These are phyloP conservation scores for Botrytis sinoallii DNA, from an alignment of 2,329 filamentous ascomycete genomes.

Conservation along the genomic window DNA sequence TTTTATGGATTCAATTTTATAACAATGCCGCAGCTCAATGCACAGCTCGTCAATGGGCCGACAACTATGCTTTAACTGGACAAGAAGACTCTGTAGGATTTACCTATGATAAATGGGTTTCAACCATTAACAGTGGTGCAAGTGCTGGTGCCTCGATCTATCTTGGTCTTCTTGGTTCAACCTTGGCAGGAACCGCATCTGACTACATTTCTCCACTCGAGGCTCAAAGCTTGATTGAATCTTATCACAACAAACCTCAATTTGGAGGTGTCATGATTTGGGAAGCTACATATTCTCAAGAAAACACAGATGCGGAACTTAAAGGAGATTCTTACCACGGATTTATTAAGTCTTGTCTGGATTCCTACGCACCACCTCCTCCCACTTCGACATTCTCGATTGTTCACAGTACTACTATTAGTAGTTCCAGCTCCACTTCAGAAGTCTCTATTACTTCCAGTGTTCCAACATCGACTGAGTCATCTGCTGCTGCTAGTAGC, in stretches of 20 bases:
- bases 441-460: neutral
- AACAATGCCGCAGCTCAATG: slow-evolving; percentile 33
- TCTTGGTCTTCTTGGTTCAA: slow-evolving; percentile 33
- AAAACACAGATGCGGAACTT: slow-evolving; percentile 23
- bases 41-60: slow-evolving; percentile 30
- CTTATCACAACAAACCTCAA: slow-evolving; percentile 25
- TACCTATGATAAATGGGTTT: slow-evolving; percentile 32
- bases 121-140: slow-evolving; percentile 22
- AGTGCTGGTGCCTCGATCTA: slow-evolving; percentile 35
- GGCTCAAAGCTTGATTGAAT: slow-evolving; percentile 29
- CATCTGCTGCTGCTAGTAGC: neutral
- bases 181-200: slow-evolving; percentile 13
- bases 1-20: slow-evolving; percentile 38
- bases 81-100: slow-evolving; percentile 20
- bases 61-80: slow-evolving; percentile 1
- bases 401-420: slow-evolving; percentile 2
- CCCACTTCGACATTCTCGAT: slow-evolving; percentile 18
- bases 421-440: slow-evolving; percentile 15
- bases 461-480: neutral
- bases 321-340: slow-evolving; percentile 23
- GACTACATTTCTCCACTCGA: slow-evolving; percentile 32
- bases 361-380: slow-evolving; percentile 4
- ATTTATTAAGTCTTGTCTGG: slow-evolving; percentile 28
- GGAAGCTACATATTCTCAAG: slow-evolving; percentile 32
- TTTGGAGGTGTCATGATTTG: slow-evolving; percentile 40